Evolutionary conservation across 1,284 basidiomycete genomes (phyloP).

Genomic region (Trichosporon ovoides): DNA sequence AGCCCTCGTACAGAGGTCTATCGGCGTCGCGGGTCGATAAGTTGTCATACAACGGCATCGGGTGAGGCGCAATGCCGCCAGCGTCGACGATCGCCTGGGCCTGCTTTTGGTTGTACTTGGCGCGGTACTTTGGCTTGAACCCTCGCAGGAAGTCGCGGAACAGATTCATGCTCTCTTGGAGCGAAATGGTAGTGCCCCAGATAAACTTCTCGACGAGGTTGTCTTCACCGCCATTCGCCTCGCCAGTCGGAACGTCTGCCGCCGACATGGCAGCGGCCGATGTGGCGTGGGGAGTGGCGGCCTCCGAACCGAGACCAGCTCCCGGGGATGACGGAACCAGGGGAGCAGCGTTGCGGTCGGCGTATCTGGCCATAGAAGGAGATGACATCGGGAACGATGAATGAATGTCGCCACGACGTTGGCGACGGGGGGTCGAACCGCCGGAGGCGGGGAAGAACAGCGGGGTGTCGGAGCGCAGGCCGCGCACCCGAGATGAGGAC

Average conservation of each 20-base stretch:
- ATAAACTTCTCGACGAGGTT: constrained; percentile 72
- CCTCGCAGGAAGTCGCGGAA: constrained; percentile 85
- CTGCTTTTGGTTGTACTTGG: constrained; percentile 56
- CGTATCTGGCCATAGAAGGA: constrained; percentile 43
- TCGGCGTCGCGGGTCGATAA: constrained; percentile 63
- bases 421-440: constrained; percentile 59
- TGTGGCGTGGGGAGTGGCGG: constrained; percentile 54
- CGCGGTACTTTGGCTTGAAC: constrained; percentile 91
- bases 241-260: neutral
- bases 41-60: constrained; percentile 45
- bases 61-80: constrained; percentile 35
- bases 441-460: constrained; percentile 51
- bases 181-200: constrained; percentile 93
- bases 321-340: constrained; percentile 7
- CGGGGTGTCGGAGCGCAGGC: constrained; percentile 32
- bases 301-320: constrained; percentile 48
- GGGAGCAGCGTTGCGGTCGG: constrained; percentile 11
- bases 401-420: constrained; percentile 76
- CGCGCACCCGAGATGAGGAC: constrained; percentile 16
- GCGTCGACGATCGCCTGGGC: constrained; percentile 35
- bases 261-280: constrained; percentile 52
- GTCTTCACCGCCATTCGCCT: constrained; percentile 23
- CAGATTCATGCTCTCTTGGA: constrained; percentile 81
- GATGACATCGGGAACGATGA: constrained; percentile 66
- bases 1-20: constrained; percentile 71